phyloP scores from a whole-genome alignment of 768 basidiomycete genomes.

The Phylloporus sp. region DNA sequence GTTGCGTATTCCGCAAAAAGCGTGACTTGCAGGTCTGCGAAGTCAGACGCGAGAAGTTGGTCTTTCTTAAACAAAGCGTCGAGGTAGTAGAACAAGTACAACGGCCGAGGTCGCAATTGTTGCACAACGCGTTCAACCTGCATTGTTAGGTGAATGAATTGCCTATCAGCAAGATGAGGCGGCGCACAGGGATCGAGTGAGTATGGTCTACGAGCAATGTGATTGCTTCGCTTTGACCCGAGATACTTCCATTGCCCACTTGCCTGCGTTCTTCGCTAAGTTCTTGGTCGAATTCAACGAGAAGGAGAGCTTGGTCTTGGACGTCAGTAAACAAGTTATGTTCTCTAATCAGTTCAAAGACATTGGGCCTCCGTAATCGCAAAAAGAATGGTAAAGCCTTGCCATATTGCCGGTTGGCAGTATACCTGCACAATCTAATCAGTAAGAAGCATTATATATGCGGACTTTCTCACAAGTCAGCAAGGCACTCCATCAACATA shows the following conservation, averaged over 20 bases:
- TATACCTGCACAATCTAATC: conserved; percentile 52
- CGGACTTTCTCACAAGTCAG: conserved; percentile 64
- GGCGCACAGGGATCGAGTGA: conserved; percentile 88
- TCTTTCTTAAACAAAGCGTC: conserved; percentile 89
- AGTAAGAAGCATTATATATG: background rate
- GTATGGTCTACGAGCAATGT: conserved; percentile 87
- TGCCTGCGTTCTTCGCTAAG: conserved; percentile 57
- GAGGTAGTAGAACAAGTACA: conserved; percentile 90
- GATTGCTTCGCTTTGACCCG: conserved; percentile 72
- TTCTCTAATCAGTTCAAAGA: conserved; percentile 92
- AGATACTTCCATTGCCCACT: conserved; percentile 37
- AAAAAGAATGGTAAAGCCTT: conserved; percentile 92
- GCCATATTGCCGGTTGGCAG: conserved; percentile 84
- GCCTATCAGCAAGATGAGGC: background rate
- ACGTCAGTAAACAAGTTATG: conserved; percentile 94
- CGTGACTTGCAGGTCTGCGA: conserved; percentile 85
- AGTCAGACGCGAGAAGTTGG: conserved; percentile 70
- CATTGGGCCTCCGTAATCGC: conserved; percentile 79
- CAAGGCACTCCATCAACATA: conserved; percentile 89
- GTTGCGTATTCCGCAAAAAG: conserved; percentile 89
- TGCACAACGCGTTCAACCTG: conserved; percentile 86
- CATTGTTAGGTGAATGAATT: background rate
- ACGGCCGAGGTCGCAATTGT: conserved; percentile 71
- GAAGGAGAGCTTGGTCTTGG: conserved; percentile 85
- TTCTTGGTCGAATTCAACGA: conserved; percentile 94